A percentile compares a stretch with the other conserved stretches of the same genome.
These are phyloP conservation scores for Byssoonygena ceratinophila DNA, from an alignment of 2,329 filamentous ascomycete species.

Conservation along the genomic window DNA sequence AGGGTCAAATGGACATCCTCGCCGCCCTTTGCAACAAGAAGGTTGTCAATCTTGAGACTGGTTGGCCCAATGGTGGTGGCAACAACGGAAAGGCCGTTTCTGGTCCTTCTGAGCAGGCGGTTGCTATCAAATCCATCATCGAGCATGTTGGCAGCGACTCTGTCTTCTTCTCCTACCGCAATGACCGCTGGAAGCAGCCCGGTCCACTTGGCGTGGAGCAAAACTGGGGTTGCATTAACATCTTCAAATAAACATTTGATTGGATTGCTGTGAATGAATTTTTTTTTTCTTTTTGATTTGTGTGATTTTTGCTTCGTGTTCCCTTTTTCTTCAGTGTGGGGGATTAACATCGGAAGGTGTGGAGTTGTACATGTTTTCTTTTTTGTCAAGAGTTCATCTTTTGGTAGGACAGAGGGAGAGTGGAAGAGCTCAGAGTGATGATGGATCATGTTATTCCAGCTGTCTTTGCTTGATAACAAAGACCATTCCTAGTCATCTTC, in stretches of 20 bases:
- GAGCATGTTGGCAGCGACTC: constrained; percentile 54
- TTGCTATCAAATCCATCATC: constrained; percentile 62
- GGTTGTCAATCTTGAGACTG: constrained; percentile 77
- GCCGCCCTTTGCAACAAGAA: constrained; percentile 53
- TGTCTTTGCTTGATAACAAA: too few species aligned
- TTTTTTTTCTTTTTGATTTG: not conserved
- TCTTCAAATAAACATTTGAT: constrained; percentile 31
- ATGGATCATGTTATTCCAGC: too few species aligned
- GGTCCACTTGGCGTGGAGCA: constrained; percentile 65
- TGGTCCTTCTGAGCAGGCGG: constrained; percentile 54
- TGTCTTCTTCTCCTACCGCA: constrained; percentile 69
- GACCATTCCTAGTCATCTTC: too few species aligned
- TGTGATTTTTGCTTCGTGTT: not conserved
- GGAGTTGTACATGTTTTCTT: constrained; percentile 8
- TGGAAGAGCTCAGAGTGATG: not conserved
- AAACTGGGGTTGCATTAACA: constrained; percentile 58
- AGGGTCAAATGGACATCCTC: constrained; percentile 60
- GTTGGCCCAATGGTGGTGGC: constrained; percentile 66
- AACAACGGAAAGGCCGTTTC: constrained; percentile 65
- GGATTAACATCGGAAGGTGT: not conserved
- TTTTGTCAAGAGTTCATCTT: not conserved
- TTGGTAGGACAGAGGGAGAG: not conserved
- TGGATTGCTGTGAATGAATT: not conserved
- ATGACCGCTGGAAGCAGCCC: constrained; percentile 72
- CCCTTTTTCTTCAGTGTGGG: not conserved